Base-by-base conservation (phyloP, 345 rosid genomes). In the Populus davidiana region DNA sequence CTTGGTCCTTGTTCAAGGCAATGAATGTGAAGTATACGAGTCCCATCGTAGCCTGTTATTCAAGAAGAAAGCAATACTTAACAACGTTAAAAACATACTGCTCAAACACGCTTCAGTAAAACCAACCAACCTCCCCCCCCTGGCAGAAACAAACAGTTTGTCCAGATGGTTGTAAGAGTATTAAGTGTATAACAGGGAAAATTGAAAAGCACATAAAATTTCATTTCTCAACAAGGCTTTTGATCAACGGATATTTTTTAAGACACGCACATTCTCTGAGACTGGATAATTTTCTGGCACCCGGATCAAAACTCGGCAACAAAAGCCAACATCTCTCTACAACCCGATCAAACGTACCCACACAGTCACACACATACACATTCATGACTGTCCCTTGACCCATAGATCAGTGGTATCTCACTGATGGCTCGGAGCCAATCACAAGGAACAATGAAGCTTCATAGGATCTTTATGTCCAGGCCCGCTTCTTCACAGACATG, bases 1-100 rank as follows among this genome's bases (percentile, higher is more conserved):
- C 85, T 62, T 86, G 81, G 75, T 93, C 97, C 84, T 92, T 93
- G 88, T 96, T 96, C 52, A 92, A 81, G 66, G 99, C 96, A 47
- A 95, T 85, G 88, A 86, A 95, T 29, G 85, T 74, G 83, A 95
- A 95, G 84, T 93, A 96, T 17, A 81, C 90, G 20, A 96, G 92
- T 78, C 98, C 98, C 98, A 93, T 96, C 9, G 91, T 96, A 43
- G 90, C 98, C 99, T 95, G 91, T 47, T 43, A 67, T 72, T 69
- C 61, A 67, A 67, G 41, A 74, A 82, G 47, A 71, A 74, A 11
- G 29, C 54, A 71, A 62, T 61, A 75, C 62, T 43, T 66, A 64
- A 4, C 27, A 41, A 29, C n/a, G 56, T 44, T 21, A 17, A 27
- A 38, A 47, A 33, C 27, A n/a, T 59, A 50, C 59, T 56, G 16